Percentiles rank a stretch among this genome's conserved stretches.
Conservation (phyloP, 2,329 filamentous ascomycete genomes). For the Fusarium dimerum region DNA sequence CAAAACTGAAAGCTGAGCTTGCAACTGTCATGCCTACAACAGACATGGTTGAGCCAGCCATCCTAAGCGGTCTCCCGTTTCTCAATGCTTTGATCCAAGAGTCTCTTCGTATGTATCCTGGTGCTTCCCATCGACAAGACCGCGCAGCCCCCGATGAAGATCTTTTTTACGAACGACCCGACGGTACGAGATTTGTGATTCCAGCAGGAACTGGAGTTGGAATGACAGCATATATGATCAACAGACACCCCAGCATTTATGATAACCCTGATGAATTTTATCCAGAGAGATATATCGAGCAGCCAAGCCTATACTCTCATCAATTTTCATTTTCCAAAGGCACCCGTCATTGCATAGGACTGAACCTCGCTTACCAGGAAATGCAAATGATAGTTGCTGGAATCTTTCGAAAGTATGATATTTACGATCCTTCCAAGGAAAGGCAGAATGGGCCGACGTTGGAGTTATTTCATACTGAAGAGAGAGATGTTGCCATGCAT, state of each 20-base stretch:
- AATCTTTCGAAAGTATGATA: conserved; percentile 19
- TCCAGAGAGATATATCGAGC: conserved; percentile 19
- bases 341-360: conserved; percentile 17
- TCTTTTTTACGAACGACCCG: conserved; percentile 25
- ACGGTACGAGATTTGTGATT: conserved; percentile 30
- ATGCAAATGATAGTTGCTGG: conserved; percentile 19
- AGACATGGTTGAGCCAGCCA: conserved; percentile 16
- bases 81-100: conserved; percentile 42
- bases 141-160: conserved; percentile 33
- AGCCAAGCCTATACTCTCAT: conserved; percentile 9
- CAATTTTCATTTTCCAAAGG: conserved; percentile 20
- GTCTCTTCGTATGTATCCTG: conserved; percentile 42
- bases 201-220: conserved; percentile 35
- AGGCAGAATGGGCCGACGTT: conserved; percentile 13
- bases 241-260: conserved; percentile 14
- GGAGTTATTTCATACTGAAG: conserved; percentile 18
- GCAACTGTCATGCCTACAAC: conserved; percentile 6
- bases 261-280: conserved; percentile 30
- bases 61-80: conserved; percentile 37
- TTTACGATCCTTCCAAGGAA: conserved; percentile 8
- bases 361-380: conserved; percentile 23
- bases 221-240: conserved; percentile 38
- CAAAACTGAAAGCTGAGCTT: conserved; percentile 37
- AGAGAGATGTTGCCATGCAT: conserved; percentile 12
- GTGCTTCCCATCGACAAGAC: conserved; percentile 32